These are phyloP conservation scores for Pisolithus microcarpus DNA, from an alignment of 768 basidiomycete species.

Conservation along the genomic window DNA sequence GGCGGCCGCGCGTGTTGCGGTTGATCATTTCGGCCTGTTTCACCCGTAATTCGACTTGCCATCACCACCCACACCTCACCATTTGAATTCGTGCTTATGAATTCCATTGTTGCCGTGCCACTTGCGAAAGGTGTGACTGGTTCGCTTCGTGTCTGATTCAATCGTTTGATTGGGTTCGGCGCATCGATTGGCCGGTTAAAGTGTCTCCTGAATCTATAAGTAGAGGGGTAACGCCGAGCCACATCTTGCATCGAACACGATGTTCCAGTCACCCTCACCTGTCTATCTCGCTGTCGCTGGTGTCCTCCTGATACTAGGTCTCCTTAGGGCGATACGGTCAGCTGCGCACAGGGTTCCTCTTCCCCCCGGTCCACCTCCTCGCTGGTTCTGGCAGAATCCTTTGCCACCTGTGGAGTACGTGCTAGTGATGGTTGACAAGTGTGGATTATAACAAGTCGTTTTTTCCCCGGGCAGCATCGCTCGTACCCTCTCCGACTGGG, in stretches of 20 bases:
- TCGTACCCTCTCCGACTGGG: slow-evolving; percentile 43
- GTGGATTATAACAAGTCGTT: background rate
- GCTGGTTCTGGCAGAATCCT: slow-evolving; percentile 18
- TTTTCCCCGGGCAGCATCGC: slow-evolving; percentile 7
- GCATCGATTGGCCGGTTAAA: background rate
- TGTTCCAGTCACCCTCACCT: background rate
- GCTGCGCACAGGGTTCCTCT: slow-evolving; percentile 5
- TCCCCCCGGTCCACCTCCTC: slow-evolving; percentile 20
- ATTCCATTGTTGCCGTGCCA: too few relatives aligned
- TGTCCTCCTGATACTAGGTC: background rate
- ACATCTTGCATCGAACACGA: background rate
- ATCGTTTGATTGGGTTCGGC: background rate
- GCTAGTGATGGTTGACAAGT: background rate
- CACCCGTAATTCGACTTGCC: too few relatives aligned
- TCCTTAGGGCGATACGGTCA: background rate
- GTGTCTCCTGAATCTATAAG: background rate
- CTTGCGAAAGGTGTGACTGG: background rate
- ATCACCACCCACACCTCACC: too few relatives aligned
- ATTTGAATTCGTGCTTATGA: too few relatives aligned
- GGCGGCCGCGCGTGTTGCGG: too few relatives aligned
- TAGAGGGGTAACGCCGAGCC: background rate
- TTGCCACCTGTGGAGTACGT: slow-evolving; percentile 17
- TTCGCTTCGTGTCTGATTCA: background rate
- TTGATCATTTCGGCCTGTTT: too few relatives aligned
- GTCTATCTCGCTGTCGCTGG: background rate